These are phyloP conservation scores for Saposhnikovia divaricata DNA, from an alignment of 129 eudicot genomes.

Conservation along the genomic window DNA sequence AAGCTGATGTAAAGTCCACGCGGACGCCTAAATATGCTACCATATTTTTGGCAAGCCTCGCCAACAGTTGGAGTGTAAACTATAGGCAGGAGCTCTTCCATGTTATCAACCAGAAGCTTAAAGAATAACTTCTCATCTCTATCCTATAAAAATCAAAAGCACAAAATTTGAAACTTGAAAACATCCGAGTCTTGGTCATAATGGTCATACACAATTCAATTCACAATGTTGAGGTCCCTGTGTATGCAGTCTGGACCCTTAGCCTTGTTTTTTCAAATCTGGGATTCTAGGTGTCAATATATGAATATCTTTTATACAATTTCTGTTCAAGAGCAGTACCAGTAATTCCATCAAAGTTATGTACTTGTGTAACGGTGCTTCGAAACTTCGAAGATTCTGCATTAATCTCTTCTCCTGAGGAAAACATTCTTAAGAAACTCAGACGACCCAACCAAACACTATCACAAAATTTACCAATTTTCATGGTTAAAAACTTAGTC, in stretches of 20 bases:
- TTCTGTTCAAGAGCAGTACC: slow-evolving; percentile 26
- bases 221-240: background rate
- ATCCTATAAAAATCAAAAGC: slow-evolving; percentile 24
- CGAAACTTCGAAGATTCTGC: slow-evolving; percentile 39
- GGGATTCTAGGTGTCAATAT: no score
- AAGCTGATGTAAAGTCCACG: slow-evolving; percentile 44
- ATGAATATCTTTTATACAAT: no score
- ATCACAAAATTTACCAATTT: background rate
- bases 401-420: slow-evolving; percentile 47
- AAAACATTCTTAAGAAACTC: background rate
- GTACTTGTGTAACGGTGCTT: slow-evolving; percentile 49
- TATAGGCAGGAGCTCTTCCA: slow-evolving; percentile 44
- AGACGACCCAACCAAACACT: background rate
- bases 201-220: background rate
- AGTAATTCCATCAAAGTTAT: slow-evolving; percentile 48
- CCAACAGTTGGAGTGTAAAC: slow-evolving; percentile 53
- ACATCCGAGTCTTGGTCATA: background rate
- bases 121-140: slow-evolving; percentile 48
- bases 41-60: slow-evolving; percentile 54
- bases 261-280: no score
- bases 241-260: no score
- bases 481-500: background rate
- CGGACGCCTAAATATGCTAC: slow-evolving; percentile 43
- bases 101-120: slow-evolving; percentile 67
- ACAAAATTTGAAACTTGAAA: background rate